phyloP scores from a whole-genome alignment of 371 early-diverging fungal species.

The Fennellomyces sp. region DNA sequence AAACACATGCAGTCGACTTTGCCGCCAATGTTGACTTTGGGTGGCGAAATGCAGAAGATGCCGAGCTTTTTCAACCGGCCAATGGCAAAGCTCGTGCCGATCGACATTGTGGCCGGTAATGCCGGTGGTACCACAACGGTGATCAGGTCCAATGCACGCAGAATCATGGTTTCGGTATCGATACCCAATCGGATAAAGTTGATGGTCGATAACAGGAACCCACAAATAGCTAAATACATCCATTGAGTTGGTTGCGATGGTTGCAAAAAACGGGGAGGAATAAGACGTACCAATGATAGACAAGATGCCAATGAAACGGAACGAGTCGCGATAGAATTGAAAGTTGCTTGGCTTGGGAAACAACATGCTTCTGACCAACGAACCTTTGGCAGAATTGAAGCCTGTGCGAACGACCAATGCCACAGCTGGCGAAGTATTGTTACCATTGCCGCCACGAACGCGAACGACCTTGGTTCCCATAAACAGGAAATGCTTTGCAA shows the following conservation, averaged over 20 bases:
- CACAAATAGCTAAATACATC: slow-evolving; percentile 58
- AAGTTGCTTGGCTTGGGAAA: slow-evolving; percentile 95
- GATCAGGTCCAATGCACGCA: slow-evolving; percentile 91
- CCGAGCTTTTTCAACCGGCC: slow-evolving; percentile 78
- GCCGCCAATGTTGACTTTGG: slow-evolving; percentile 96
- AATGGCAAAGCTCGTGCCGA: slow-evolving; percentile 96
- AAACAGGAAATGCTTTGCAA: slow-evolving; percentile 85
- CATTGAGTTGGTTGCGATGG: not conserved
- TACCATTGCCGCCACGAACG: slow-evolving; percentile 60
- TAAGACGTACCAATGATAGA: slow-evolving; percentile 63
- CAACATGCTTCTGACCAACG: slow-evolving; percentile 92
- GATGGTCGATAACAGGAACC: slow-evolving; percentile 84
- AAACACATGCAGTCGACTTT: slow-evolving; percentile 96
- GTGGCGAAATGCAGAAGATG: slow-evolving; percentile 95
- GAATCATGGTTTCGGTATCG: slow-evolving; percentile 66
- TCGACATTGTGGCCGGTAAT: slow-evolving; percentile 95
- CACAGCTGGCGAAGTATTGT: slow-evolving; percentile 56
- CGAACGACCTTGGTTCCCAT: slow-evolving; percentile 92
- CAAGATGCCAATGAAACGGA: slow-evolving; percentile 93
- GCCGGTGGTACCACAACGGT: slow-evolving; percentile 97
- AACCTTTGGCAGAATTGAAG: slow-evolving; percentile 97
- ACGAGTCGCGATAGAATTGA: slow-evolving; percentile 95
- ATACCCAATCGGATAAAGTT: slow-evolving; percentile 85
- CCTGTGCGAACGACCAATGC: slow-evolving; percentile 94
- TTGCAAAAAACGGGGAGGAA: not conserved